Base-by-base conservation (phyloP, 345 rosid species). In the Murraya paniculata region DNA sequence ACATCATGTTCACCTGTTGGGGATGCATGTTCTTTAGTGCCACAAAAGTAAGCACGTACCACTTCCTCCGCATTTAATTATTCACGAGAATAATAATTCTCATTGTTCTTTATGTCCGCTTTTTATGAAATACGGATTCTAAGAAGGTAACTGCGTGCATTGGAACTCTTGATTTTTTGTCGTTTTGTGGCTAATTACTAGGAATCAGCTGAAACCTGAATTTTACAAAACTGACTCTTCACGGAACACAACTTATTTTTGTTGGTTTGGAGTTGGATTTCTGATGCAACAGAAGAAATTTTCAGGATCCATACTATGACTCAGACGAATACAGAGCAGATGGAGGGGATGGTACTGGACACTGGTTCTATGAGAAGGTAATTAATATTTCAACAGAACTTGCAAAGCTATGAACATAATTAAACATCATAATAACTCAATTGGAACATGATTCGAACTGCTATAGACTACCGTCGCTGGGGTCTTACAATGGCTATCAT, bases 291-390 rank as follows among this genome's bases (percentile, higher is more conserved):
- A 45, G 38, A 39, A 19, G 14, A 14, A 8, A 76, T 48, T 53
- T 67, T 27, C 69, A 95, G 98, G 99, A 93, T 82, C 99, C 98
- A 6, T 95, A 85, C 81, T 95, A 95, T 80, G 99, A 92, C 81
- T 93, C 99, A 4, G 98, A 95, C 48, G 82, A 38, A 30, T 93
- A 93, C 66, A 92, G 98, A 75, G 84, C 82, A 77, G 97, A 95
- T 80, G 98, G 98, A 75, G 98, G 98, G 65, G 97, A 95, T 87
- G 98, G 98, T 1, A 91, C 89, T 73, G 99, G 98, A 35, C 88
- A 87, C 69, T 95, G 99, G 94, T 56, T 91, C 72, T 95, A 95
- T 79, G 96, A 92, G 80, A 90, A 90, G 91, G 99, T 95, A 84
- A 19, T 78, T 25, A 50, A 74, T 38, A 62, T 71, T 27, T 30